Conservation (phyloP, 2,329 filamentous ascomycete species). For the Sarocladium brachiariae region DNA sequence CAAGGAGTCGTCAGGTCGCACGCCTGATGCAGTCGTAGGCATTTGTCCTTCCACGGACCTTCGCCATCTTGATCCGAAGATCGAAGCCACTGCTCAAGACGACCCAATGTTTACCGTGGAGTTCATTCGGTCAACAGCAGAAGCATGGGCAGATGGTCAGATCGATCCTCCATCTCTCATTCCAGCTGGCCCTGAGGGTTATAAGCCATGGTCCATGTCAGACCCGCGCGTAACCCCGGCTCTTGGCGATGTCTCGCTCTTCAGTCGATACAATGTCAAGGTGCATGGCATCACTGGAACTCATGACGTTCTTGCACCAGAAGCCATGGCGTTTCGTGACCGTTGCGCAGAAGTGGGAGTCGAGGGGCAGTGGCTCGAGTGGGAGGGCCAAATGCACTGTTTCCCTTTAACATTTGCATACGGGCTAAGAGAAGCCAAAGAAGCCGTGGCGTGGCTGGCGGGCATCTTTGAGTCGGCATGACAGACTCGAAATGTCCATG, state of each 20-base stretch:
- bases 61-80: constrained; percentile 16
- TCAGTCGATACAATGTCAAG: constrained; percentile 28
- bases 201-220: constrained; percentile 17
- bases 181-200: neutral
- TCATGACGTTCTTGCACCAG: constrained; percentile 46
- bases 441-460: constrained; percentile 32
- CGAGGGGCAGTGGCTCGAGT: constrained; percentile 48
- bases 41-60: constrained; percentile 40
- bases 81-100: constrained; percentile 13
- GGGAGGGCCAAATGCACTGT: constrained; percentile 55
- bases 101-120: constrained; percentile 20
- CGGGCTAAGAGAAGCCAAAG: constrained; percentile 37
- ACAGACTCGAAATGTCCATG: too few relatives aligned
- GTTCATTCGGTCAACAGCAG: constrained; percentile 18
- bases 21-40: constrained; percentile 28
- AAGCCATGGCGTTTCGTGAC: constrained; percentile 41
- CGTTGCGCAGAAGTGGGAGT: constrained; percentile 36
- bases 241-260: constrained; percentile 31
- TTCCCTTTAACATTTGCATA: constrained; percentile 46
- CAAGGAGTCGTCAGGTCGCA: constrained; percentile 1
- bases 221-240: constrained; percentile 43
- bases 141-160: constrained; percentile 16
- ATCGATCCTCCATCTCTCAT: neutral
- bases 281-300: constrained; percentile 46
- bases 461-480: constrained; percentile 3